These are phyloP conservation scores for Picochlorum sp. DNA, from an alignment of 139 green algal genomes.

Conservation along the genomic window DNA sequence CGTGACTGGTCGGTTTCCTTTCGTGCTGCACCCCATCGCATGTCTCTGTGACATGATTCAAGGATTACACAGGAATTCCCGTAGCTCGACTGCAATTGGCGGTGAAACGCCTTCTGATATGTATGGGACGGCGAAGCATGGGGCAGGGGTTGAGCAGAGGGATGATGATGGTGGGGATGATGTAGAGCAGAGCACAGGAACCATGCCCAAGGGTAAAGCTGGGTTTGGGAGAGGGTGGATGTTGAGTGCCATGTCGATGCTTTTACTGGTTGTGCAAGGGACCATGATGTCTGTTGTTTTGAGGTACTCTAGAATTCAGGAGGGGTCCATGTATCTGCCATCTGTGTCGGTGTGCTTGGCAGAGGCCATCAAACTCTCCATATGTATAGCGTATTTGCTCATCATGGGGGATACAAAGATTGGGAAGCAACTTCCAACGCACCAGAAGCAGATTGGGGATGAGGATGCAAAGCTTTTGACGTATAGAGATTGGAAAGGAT, in stretches of 20 bases:
- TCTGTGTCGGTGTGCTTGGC: conserved; percentile 41
- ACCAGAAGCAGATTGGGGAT: background rate
- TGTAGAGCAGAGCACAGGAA: too few relatives aligned
- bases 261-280: conserved; percentile 40
- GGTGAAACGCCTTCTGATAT: too few relatives aligned
- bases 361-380: conserved; percentile 41
- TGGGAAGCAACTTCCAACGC: background rate
- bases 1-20: too few relatives aligned
- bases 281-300: conserved; percentile 40
- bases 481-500: background rate
- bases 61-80: too few relatives aligned
- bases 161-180: background rate
- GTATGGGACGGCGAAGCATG: background rate
- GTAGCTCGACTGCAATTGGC: too few relatives aligned
- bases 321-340: conserved; percentile 33
- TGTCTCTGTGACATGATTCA: too few relatives aligned
- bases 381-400: conserved; percentile 37
- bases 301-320: conserved; percentile 30
- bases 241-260: conserved; percentile 27
- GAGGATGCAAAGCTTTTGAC: background rate
- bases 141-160: background rate
- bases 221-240: background rate
- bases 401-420: background rate
- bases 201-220: too few relatives aligned
- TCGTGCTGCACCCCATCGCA: too few relatives aligned